Conservation (phyloP, 345 rosid species). For the Physaria fendleri region DNA sequence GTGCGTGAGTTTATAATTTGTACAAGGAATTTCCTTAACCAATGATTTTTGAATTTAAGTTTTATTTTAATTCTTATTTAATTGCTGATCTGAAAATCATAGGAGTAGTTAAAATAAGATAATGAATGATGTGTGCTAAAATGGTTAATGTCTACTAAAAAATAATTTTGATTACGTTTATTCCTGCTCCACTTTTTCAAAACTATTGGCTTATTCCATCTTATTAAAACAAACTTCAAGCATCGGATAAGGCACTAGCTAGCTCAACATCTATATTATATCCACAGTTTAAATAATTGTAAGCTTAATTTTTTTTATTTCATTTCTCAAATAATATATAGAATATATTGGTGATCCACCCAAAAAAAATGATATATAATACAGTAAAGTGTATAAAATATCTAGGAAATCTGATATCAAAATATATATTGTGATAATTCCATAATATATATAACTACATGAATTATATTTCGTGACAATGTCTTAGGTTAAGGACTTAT, state of each 20-base stretch:
- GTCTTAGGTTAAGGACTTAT: too few relatives aligned
- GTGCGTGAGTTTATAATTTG: not conserved
- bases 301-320: too few relatives aligned
- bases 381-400: too few relatives aligned
- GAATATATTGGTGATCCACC: too few relatives aligned
- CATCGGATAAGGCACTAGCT: not conserved
- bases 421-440: too few relatives aligned
- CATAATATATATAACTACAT: too few relatives aligned
- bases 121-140: conserved; percentile 27
- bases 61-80: not conserved
- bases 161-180: not conserved
- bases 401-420: too few relatives aligned
- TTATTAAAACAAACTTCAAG: not conserved
- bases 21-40: not conserved
- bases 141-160: conserved; percentile 20
- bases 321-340: too few relatives aligned
- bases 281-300: not conserved
- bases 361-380: too few relatives aligned
- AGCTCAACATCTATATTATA: not conserved
- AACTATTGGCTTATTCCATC: not conserved
- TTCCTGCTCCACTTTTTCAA: conserved; percentile 36
- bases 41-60: not conserved
- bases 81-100: not conserved
- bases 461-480: too few relatives aligned
- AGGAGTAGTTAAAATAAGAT: conserved; percentile 36